Percentiles rank a stretch among this genome's conserved stretches.
These are phyloP conservation scores for Diaporthe sp. DNA, from an alignment of 2,329 filamentous ascomycete genomes.

Conservation along the genomic window DNA sequence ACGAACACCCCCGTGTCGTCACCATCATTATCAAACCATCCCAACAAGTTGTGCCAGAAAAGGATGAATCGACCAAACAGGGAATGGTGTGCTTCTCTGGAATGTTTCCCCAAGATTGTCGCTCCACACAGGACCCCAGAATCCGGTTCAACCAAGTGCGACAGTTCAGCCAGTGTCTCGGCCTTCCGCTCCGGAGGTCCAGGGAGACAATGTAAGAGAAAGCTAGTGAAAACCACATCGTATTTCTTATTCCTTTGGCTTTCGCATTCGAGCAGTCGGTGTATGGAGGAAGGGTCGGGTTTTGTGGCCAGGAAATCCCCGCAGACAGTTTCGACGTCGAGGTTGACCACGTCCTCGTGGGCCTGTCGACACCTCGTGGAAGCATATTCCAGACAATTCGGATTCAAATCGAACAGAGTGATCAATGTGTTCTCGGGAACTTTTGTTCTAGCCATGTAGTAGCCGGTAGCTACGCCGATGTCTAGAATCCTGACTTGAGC, in stretches of 20 bases:
- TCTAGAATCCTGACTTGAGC: conserved; percentile 9
- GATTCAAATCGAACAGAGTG: conserved; percentile 2
- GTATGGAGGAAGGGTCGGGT: neutral
- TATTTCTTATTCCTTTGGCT: neutral
- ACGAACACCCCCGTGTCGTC: neutral
- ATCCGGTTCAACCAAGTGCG: neutral
- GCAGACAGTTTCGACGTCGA: neutral
- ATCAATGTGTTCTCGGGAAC: neutral
- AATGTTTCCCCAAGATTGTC: conserved; percentile 1
- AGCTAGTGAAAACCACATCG: neutral
- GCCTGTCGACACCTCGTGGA: conserved; percentile 14
- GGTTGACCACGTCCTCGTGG: neutral
- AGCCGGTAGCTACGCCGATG: conserved; percentile 7
- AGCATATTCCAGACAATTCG: neutral
- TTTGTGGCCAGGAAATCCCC: neutral
- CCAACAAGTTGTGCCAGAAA: conserved; percentile 3
- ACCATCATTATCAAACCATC: neutral
- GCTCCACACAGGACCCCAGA: conserved; percentile 8
- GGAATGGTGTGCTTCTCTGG: neutral
- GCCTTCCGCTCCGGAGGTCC: neutral
- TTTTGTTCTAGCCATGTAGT: neutral
- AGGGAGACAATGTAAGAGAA: conserved; percentile 4
- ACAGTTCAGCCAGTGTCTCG: neutral
- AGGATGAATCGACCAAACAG: neutral
- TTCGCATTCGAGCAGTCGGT: neutral